A percentile compares a stretch with the other conserved stretches of the same genome.
These are phyloP conservation scores for Rhodotorula taiwanensis DNA, from an alignment of 768 basidiomycete species.

Conservation along the genomic window DNA sequence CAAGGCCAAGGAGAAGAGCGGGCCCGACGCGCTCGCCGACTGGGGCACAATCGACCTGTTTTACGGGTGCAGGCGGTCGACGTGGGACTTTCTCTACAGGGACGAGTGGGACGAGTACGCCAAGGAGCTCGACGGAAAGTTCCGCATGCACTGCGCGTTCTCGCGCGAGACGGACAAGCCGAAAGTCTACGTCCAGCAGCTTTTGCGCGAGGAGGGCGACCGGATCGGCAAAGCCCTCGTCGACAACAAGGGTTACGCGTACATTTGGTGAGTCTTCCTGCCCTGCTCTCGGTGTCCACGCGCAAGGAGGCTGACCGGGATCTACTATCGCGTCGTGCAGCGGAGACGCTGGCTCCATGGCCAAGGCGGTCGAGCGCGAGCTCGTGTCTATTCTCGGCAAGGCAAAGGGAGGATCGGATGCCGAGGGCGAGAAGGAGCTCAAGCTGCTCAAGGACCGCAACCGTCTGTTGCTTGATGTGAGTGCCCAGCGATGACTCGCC, in stretches of 20 bases:
- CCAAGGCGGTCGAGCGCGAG: slow-evolving; percentile 85
- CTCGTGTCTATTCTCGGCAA: slow-evolving; percentile 69
- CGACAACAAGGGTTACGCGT: slow-evolving; percentile 92
- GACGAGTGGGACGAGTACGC: slow-evolving; percentile 90
- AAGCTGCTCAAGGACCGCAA: slow-evolving; percentile 87
- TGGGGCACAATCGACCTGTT: slow-evolving; percentile 94
- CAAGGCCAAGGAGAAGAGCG: slow-evolving; percentile 91
- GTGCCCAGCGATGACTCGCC: neutral
- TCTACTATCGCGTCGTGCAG: slow-evolving; percentile 1
- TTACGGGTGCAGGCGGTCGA: slow-evolving; percentile 87
- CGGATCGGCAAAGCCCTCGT: slow-evolving; percentile 80
- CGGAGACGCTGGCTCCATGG: slow-evolving; percentile 66
- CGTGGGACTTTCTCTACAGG: slow-evolving; percentile 85
- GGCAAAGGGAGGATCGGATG: slow-evolving; percentile 69
- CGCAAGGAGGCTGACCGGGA: too few relatives aligned
- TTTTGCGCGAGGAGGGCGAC: slow-evolving; percentile 79
- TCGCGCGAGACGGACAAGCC: slow-evolving; percentile 84
- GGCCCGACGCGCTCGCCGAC: slow-evolving; percentile 80
- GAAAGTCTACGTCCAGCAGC: slow-evolving; percentile 99
- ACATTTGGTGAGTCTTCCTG: slow-evolving; percentile 62
- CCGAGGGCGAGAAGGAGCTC: slow-evolving; percentile 45
- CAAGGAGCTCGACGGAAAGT: slow-evolving; percentile 82
- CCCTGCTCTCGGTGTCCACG: neutral
- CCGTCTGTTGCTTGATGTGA: slow-evolving; percentile 71
- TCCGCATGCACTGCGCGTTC: slow-evolving; percentile 80